Evolutionary conservation across 768 basidiomycete genomes (phyloP).

Genomic region (Cystofilobasidium capitatum): DNA sequence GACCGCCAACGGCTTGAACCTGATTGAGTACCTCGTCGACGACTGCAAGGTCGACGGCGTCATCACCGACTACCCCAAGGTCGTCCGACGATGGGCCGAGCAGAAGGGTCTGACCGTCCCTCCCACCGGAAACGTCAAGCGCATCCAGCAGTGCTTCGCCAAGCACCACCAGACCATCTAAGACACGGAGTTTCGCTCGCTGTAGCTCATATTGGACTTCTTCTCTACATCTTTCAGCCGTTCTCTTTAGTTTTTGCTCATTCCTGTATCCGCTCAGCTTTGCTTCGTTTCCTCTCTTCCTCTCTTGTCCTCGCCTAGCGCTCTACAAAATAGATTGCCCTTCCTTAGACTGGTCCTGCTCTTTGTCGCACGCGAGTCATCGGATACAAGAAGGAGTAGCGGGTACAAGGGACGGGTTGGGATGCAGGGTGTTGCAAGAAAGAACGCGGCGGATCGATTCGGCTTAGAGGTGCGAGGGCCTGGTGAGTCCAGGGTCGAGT

Average conservation of each 20-base stretch:
- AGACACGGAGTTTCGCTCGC: no score
- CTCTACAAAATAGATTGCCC: no score
- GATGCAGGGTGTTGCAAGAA: background rate
- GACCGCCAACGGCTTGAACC: conserved; percentile 58
- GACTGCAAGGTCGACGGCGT: conserved; percentile 34
- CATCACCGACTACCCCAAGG: conserved; percentile 63
- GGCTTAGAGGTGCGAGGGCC: conserved; percentile 13
- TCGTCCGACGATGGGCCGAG: conserved; percentile 51
- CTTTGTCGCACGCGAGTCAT: no score
- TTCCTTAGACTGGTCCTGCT: no score
- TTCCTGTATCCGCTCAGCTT: no score
- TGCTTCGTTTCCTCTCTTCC: no score
- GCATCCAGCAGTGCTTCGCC: conserved; percentile 55
- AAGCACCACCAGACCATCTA: conserved; percentile 41
- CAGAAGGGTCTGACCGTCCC: conserved; percentile 50
- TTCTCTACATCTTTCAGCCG: no score
- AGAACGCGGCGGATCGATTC: no score
- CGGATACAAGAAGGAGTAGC: no score
- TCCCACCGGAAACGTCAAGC: conserved; percentile 51
- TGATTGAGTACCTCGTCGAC: conserved; percentile 52
- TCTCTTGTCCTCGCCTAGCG: no score
- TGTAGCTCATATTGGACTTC: no score
- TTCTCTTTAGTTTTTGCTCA: no score
- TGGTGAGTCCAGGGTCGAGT: conserved; percentile 21
- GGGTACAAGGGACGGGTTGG: background rate